Evolutionary conservation across 805 yeast genomes (phyloP), one percentile per base, ranked within the genome.

Genomic region (Cyberlindnera maclurae): DNA sequence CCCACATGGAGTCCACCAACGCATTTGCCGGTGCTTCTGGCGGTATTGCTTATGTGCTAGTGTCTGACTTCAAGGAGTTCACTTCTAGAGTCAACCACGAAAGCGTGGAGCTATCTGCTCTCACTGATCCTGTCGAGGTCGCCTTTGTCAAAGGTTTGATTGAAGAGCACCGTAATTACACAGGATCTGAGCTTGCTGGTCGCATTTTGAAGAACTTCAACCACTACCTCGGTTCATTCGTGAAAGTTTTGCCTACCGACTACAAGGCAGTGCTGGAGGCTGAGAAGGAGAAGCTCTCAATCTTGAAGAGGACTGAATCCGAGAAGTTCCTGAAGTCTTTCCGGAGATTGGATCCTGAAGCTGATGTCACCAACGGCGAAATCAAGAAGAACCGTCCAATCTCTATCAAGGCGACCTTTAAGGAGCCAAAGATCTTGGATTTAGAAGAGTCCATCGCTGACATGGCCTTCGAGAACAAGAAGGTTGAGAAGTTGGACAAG

Each of bases 21-120:
- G 71, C 72, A 4, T 66, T 79, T 44, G 96, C 98, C 40, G 98
- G 98, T 71, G 93, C 93, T 83, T 89, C 97, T 53, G 98, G 98
- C 66, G 98, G 98, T 77, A 90, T 93, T 62, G 95, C 96, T 12
- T 90, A 90, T 58, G 97, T 94, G 43, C 72, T 90, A 53, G 95
- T 89, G 54, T 84, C 90, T 70, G 97, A 93, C 37, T 59, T 58
- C 45, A 96, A 89, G 59, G 96, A 88, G 59, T 89, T 90, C 56
- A 70, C 70, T 45, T 77, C 78, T 46, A 81, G 81, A 63, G 87
- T 86, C 50, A 90, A 90, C 66, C 58, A 64, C 31, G 90, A 82
- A 50, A 79, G 86, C 50, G 90, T 93, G 49, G 96, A 83, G 54
- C 73, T 93, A 42, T 71, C 82, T 33, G 70, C 71, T 36, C 73